Evolutionary conservation across 805 yeast species (phyloP).

Genomic region (Pichia insulana): DNA sequence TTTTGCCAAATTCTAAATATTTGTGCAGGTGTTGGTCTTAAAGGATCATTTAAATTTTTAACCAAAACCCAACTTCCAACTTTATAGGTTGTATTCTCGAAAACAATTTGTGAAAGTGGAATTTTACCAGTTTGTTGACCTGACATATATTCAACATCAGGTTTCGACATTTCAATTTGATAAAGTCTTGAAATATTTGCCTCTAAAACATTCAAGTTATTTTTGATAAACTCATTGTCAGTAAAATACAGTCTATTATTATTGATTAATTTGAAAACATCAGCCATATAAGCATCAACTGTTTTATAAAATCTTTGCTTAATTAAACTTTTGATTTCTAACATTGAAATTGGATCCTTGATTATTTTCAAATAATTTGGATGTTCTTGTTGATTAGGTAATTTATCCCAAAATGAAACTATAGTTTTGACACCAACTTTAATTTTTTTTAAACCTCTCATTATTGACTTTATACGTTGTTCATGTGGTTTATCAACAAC

Average conservation of each 20-base stretch:
- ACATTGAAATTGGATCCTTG: conserved; percentile 54
- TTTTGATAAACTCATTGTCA: conserved; percentile 46
- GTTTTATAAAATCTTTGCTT: conserved; percentile 74
- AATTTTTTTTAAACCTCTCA: conserved; percentile 73
- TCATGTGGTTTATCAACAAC: conserved; percentile 87
- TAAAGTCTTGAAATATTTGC: conserved; percentile 46
- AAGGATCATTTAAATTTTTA: conserved; percentile 77
- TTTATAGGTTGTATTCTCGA: conserved; percentile 63
- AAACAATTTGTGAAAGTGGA: conserved; percentile 72
- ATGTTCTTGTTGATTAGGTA: conserved; percentile 58
- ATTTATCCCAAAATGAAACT: conserved; percentile 57
- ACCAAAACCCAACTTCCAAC: conserved; percentile 96
- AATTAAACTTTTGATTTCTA: conserved; percentile 71
- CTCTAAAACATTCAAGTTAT: conserved; percentile 59
- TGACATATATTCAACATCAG: conserved; percentile 67
- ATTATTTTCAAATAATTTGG: conserved; percentile 49
- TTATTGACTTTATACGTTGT: conserved; percentile 78
- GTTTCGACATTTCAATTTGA: conserved; percentile 66
- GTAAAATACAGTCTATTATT: conserved; percentile 64
- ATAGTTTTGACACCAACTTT: conserved; percentile 42
- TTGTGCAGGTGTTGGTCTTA: conserved; percentile 89
- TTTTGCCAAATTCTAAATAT: conserved; percentile 82
- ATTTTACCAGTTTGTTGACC: conserved; percentile 42
- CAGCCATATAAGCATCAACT: conserved; percentile 70
- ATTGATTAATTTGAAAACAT: conserved; percentile 63